Evolutionary conservation across 2,329 filamentous ascomycete species (phyloP).

Genomic region (Venturia oleaginea): DNA sequence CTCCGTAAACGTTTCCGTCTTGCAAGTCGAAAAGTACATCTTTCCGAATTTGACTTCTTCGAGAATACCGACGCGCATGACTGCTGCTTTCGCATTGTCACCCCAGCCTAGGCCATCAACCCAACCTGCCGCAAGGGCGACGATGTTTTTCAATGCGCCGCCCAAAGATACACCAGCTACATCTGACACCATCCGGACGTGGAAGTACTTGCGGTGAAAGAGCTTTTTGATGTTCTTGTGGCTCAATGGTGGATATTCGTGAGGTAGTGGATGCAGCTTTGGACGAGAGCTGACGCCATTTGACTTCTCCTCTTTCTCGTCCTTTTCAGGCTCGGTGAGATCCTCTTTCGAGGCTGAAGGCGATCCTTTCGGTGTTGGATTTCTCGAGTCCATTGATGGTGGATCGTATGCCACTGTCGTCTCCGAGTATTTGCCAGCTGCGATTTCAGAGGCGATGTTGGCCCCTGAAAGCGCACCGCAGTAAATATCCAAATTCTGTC

Average conservation of each 20-base stretch:
- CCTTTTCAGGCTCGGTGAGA: slow-evolving; percentile 40
- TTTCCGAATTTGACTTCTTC: slow-evolving; percentile 97
- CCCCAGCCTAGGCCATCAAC: slow-evolving; percentile 95
- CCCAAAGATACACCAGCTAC: slow-evolving; percentile 95
- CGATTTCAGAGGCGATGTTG: slow-evolving; percentile 93
- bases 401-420: slow-evolving; percentile 96
- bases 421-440: slow-evolving; percentile 91
- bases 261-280: slow-evolving; percentile 65
- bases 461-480: slow-evolving; percentile 91
- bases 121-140: slow-evolving; percentile 88
- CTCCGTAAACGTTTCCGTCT: slow-evolving; percentile 77
- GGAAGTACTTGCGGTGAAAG: slow-evolving; percentile 96
- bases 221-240: slow-evolving; percentile 74
- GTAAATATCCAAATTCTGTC: slow-evolving; percentile 85
- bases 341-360: slow-evolving; percentile 42
- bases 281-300: slow-evolving; percentile 46
- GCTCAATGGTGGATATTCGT: slow-evolving; percentile 77
- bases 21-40: slow-evolving; percentile 77
- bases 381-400: slow-evolving; percentile 75
- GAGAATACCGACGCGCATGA: slow-evolving; percentile 91
- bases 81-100: slow-evolving; percentile 96
- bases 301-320: slow-evolving; percentile 21
- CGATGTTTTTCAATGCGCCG: slow-evolving; percentile 93
- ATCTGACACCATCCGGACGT: slow-evolving; percentile 85
- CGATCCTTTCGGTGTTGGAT: slow-evolving; percentile 51